Evolutionary conservation across 176 grass and related monocot genomes (phyloP).

Genomic region (Carex kokanica): DNA sequence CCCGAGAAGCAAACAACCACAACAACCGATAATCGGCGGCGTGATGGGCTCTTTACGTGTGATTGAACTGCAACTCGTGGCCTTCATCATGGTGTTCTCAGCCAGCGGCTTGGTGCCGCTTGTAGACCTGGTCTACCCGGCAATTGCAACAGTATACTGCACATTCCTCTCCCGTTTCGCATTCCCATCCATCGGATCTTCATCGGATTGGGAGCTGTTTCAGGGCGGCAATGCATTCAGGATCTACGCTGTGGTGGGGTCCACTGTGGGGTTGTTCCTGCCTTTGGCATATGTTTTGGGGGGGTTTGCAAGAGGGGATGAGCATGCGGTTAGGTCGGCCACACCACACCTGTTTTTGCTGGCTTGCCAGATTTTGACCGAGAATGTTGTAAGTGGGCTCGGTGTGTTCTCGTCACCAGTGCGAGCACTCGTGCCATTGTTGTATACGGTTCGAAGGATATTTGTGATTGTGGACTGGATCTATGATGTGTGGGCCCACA

Average conservation of each 20-base stretch:
- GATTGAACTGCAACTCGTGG: slow-evolving; percentile 90
- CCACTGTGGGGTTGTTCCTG: slow-evolving; percentile 72
- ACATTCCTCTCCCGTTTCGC: slow-evolving; percentile 56
- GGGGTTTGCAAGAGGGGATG: slow-evolving; percentile 75
- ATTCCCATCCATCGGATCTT: slow-evolving; percentile 49
- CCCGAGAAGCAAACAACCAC: slow-evolving; percentile 21
- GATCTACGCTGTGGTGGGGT: slow-evolving; percentile 65
- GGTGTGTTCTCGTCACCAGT: slow-evolving; percentile 74
- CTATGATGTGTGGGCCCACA: slow-evolving; percentile 45
- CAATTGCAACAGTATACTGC: slow-evolving; percentile 56
- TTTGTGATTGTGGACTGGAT: slow-evolving; percentile 80
- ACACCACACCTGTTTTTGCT: slow-evolving; percentile 93
- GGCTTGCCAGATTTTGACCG: slow-evolving; percentile 87
- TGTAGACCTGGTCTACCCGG: slow-evolving; percentile 68
- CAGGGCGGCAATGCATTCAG: slow-evolving; percentile 37
- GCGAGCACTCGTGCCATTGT: slow-evolving; percentile 60
- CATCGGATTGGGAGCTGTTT: slow-evolving; percentile 20
- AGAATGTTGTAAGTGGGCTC: slow-evolving; percentile 70
- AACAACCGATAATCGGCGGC: slow-evolving; percentile 50
- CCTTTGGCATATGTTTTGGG: slow-evolving; percentile 92
- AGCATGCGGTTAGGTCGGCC: slow-evolving; percentile 49
- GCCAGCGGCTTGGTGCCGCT: slow-evolving; percentile 75
- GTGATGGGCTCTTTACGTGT: slow-evolving; percentile 79
- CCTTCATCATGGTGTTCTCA: slow-evolving; percentile 99
- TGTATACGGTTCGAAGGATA: slow-evolving; percentile 76